Evolutionary conservation across 495 filamentous ascomycete species (phyloP).

Genomic region (Penicillium pulvis): DNA sequence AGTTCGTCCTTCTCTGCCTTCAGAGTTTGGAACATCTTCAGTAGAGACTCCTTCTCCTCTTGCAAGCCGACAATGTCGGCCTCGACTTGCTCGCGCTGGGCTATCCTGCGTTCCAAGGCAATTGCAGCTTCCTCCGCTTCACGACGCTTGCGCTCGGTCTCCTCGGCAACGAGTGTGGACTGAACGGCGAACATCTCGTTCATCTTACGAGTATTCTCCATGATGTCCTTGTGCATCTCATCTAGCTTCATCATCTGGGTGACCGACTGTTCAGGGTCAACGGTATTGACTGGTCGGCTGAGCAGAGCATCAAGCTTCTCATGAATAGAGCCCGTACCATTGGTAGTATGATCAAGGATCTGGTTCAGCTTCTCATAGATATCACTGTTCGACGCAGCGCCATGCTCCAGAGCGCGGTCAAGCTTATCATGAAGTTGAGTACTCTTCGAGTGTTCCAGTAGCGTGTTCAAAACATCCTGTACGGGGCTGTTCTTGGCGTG

Average conservation of each 20-base stretch:
- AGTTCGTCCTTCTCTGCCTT: constrained; percentile 72
- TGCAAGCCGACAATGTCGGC: constrained; percentile 64
- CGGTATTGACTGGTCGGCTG: constrained; percentile 27
- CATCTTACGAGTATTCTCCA: constrained; percentile 81
- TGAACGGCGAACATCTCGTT: constrained; percentile 83
- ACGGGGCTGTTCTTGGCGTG: constrained; percentile 57
- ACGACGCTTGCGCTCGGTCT: constrained; percentile 75
- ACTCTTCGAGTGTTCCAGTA: constrained; percentile 63
- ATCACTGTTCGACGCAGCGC: constrained; percentile 40
- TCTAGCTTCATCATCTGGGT: constrained; percentile 76
- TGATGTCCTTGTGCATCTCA: constrained; percentile 86
- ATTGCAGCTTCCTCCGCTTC: constrained; percentile 81
- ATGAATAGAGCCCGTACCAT: constrained; percentile 68
- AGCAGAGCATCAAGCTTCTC: constrained; percentile 58
- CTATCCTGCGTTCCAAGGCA: constrained; percentile 74
- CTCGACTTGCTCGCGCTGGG: constrained; percentile 79
- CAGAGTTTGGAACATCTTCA: constrained; percentile 58
- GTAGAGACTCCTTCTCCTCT: constrained; percentile 65
- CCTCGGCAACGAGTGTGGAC: constrained; percentile 73
- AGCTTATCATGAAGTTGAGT: constrained; percentile 46
- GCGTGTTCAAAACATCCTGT: constrained; percentile 78
- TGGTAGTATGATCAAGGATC: constrained; percentile 64
- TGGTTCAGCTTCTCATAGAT: constrained; percentile 47
- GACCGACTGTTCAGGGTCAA: constrained; percentile 44
- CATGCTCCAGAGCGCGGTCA: constrained; percentile 62